A percentile compares a stretch with the other conserved stretches of the same genome.
Conservation (phyloP, 2,329 filamentous ascomycete species). For the Amesomyces nigricolor region DNA sequence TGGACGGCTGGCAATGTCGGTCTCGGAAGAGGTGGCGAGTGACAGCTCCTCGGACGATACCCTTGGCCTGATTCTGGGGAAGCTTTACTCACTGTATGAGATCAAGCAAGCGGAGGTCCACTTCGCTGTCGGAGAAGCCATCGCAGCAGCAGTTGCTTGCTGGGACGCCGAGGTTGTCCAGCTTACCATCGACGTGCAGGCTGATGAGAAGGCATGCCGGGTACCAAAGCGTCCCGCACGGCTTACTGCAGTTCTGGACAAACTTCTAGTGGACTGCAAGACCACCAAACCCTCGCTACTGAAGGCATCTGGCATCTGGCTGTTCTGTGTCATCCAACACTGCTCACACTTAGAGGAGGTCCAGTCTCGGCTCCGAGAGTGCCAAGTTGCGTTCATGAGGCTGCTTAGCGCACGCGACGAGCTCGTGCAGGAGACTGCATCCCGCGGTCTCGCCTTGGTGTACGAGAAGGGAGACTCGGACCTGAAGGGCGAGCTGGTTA, state of each 20-base stretch:
- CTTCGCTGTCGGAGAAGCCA: conserved; percentile 83
- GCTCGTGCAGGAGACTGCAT: conserved; percentile 91
- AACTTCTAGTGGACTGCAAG: conserved; percentile 70
- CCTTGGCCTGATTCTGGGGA: conserved; percentile 55
- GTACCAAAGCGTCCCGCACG: conserved; percentile 36
- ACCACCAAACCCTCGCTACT: conserved; percentile 82
- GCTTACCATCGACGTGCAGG: conserved; percentile 69
- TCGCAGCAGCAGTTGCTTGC: conserved; percentile 69
- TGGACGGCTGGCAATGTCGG: conserved; percentile 66
- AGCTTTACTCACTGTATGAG: conserved; percentile 73
- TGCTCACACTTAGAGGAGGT: conserved; percentile 74
- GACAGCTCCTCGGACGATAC: conserved; percentile 35
- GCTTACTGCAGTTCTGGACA: conserved; percentile 57
- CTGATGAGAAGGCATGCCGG: conserved; percentile 30
- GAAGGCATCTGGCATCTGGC: conserved; percentile 92
- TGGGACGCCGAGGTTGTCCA: conserved; percentile 80
- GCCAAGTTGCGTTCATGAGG: conserved; percentile 81
- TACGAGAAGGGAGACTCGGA: conserved; percentile 85
- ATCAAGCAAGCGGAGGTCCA: conserved; percentile 82
- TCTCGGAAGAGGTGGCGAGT: conserved; percentile 31
- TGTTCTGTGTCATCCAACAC: conserved; percentile 85
- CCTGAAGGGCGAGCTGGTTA: conserved; percentile 76
- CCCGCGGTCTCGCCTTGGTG: conserved; percentile 81
- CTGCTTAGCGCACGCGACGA: conserved; percentile 86
- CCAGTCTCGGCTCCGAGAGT: conserved; percentile 67